Evolutionary conservation across 1,284 basidiomycete species (phyloP), one percentile per base, ranked within the genome.

Genomic region (Sporisorium reilianum): DNA sequence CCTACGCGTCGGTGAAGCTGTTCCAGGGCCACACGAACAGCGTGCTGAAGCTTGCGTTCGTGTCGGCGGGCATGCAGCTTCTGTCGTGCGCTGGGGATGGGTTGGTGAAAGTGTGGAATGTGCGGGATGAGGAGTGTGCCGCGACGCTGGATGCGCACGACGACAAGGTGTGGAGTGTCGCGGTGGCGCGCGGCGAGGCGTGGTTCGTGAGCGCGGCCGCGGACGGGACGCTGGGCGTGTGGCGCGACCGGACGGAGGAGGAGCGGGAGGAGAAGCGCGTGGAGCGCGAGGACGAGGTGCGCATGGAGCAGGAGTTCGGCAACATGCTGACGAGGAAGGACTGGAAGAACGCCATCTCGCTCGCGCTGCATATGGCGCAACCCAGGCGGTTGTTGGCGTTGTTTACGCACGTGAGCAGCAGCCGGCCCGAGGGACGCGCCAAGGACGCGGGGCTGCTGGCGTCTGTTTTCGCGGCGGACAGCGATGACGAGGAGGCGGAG

Each of bases 131-230:
- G 83, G 90, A 92, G 93, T 83, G 87, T 41, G 63, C 90, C 5
- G 87, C 90, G 16, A 99, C 96, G 9, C 87, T 99, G 84, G 97
- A 99, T 85, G 95, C 95, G 77, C 95, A 98, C 80, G 93, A 97
- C 83, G 95, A 68, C 44, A 83, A 94, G 93, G 91, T 98, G 12
- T 99, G 95, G 97, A 93, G 94, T 0, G 88, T 98, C 9, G 90
- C 92, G 11, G 87, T 95, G 26, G 91, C 90, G 76, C 85, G 87
- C 4, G 91, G 95, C 80, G 94, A 94, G 80, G 87, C 87, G 30
- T 92, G 89, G 0, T 90, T 99, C 73, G 89, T 97, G 22, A 96
- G 94, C 18, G 96, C 93, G 9, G 95, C 93, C 4, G 95, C 95
- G 1, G 97, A 99, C 86, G 96, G 94, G 3, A 88, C 93, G 5